These are phyloP conservation scores for Heliosperma pusillum DNA, from an alignment of 148 eudicot species.

Conservation along the genomic window DNA sequence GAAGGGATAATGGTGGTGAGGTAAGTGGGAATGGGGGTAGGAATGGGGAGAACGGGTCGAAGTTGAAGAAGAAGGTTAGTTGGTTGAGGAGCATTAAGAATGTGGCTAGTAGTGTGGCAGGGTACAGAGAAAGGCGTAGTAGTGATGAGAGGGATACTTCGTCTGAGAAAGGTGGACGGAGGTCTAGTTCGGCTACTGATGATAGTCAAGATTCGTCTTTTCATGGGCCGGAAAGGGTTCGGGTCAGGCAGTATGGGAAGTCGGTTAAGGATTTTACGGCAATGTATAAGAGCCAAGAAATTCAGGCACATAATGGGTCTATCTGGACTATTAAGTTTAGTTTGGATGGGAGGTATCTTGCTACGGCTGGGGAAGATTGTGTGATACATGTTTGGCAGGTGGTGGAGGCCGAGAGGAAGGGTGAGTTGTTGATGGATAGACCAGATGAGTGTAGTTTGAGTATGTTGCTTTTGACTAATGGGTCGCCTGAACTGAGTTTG, in stretches of 20 bases:
- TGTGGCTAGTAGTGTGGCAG: slow-evolving; percentile 68
- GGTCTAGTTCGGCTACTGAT: slow-evolving; percentile 93
- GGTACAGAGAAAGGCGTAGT: slow-evolving; percentile 64
- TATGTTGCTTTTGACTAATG: slow-evolving; percentile 54
- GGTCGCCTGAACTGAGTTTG: slow-evolving; percentile 63
- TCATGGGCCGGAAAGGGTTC: slow-evolving; percentile 84
- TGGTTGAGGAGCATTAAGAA: slow-evolving; percentile 82
- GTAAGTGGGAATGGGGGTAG: slow-evolving; percentile 38
- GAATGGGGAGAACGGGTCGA: slow-evolving; percentile 45
- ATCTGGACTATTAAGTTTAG: slow-evolving; percentile 92
- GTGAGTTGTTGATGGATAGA: slow-evolving; percentile 67
- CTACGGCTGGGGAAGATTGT: slow-evolving; percentile 97
- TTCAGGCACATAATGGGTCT: slow-evolving; percentile 87
- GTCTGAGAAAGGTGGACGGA: slow-evolving; percentile 78
- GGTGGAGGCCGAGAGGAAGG: slow-evolving; percentile 68
- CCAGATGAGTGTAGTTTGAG: slow-evolving; percentile 74
- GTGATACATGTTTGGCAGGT: slow-evolving; percentile 92
- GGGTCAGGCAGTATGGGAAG: slow-evolving; percentile 84
- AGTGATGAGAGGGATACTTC: slow-evolving; percentile 86
- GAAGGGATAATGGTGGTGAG: slow-evolving; percentile 31
- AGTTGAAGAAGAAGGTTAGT: slow-evolving; percentile 68
- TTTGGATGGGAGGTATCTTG: slow-evolving; percentile 87
- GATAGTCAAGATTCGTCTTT: slow-evolving; percentile 83
- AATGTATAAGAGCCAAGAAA: slow-evolving; percentile 77
- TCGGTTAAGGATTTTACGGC: slow-evolving; percentile 74